Base-by-base conservation (phyloP, 306 rosid species). In the Gillenia trifoliata region DNA sequence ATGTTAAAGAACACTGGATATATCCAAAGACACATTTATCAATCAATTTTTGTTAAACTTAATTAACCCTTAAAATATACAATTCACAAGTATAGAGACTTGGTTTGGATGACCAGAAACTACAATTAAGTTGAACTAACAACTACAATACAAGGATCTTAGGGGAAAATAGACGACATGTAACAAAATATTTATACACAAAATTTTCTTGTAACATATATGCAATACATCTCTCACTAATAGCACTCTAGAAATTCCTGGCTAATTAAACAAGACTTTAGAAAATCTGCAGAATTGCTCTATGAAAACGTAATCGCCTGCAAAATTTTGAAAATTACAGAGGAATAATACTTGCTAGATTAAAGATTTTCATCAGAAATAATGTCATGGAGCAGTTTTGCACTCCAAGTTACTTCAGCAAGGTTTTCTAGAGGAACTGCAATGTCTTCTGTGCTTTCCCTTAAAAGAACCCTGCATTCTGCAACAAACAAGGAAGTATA, bases 391-490 rank as follows among this genome's bases (percentile, higher is more conserved):
- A 90, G 86, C 74, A 87, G 78, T 79, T 87, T 80, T 31, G 90
- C 91, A 68, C 94, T 73, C 92, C 93, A 82, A 72, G 92, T 80
- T 69, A 78, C 85, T 52, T 83, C 88, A 77, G 79, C 78, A 40
- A 92, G 87, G 65, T 83, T 82, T 75, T 62, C 70, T 31, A 88
- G 85, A 80, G 88, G 89, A 75, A 77, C 84, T 57, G 82, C 83
- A 55, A 87, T 74, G 57, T 89, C 96, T 38, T 87, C 87, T 68
- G 84, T 83, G 83, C 85, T 85, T 43, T 86, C 77, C 82, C 76
- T 85, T 77, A 92, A 65, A 76, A 92, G 85, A 29, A 78, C 77
- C 81, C 86, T 88, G 85, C 89, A 86, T 79, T 87, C 91, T 89
- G 84, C 68, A 75, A 55, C 54, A 71, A 49, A 75, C 25, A 75